Percentiles rank a stretch among this genome's conserved stretches.
Conservation (phyloP, 768 basidiomycete genomes). For the Russula vinacea region DNA sequence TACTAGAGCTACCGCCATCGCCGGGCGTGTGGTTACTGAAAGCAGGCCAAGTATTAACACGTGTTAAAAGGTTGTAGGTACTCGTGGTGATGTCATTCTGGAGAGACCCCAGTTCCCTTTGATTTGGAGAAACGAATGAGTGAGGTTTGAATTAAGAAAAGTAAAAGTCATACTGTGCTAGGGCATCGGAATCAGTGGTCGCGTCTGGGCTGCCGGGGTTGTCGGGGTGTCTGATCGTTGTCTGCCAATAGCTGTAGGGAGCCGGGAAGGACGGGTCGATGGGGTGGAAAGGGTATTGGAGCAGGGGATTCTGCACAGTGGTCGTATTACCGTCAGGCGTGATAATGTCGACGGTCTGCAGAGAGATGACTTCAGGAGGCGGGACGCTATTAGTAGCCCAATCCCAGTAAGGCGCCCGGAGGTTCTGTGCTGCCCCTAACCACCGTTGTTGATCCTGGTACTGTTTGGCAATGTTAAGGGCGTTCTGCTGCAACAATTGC, state of each 20-base stretch:
- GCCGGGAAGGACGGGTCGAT: constrained; percentile 26
- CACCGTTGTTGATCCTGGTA: constrained; percentile 37
- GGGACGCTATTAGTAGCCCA: constrained; percentile 44
- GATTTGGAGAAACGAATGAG: not conserved
- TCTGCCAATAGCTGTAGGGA: constrained; percentile 17
- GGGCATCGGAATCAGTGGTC: constrained; percentile 32
- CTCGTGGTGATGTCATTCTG: constrained; percentile 17
- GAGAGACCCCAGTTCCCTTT: constrained; percentile 5
- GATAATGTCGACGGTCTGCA: constrained; percentile 37
- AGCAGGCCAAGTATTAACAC: constrained; percentile 41
- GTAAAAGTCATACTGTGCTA: constrained; percentile 33
- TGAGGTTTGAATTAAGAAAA: not conserved
- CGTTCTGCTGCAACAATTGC: constrained; percentile 47
- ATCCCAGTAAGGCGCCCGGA: constrained; percentile 51
- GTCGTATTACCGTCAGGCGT: constrained; percentile 35
- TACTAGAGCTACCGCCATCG: constrained; percentile 41
- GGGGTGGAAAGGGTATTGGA: constrained; percentile 38
- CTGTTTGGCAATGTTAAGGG: constrained; percentile 41
- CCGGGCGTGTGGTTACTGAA: constrained; percentile 48
- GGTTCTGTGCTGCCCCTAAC: constrained; percentile 38
- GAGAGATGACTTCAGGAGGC: constrained; percentile 41
- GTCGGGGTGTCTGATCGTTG: constrained; percentile 21
- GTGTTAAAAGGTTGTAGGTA: constrained; percentile 38
- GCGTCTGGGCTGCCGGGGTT: constrained; percentile 9
- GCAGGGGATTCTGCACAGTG: constrained; percentile 38